Conservation (phyloP, 495 filamentous ascomycete genomes). For the Neurospora sp. region DNA sequence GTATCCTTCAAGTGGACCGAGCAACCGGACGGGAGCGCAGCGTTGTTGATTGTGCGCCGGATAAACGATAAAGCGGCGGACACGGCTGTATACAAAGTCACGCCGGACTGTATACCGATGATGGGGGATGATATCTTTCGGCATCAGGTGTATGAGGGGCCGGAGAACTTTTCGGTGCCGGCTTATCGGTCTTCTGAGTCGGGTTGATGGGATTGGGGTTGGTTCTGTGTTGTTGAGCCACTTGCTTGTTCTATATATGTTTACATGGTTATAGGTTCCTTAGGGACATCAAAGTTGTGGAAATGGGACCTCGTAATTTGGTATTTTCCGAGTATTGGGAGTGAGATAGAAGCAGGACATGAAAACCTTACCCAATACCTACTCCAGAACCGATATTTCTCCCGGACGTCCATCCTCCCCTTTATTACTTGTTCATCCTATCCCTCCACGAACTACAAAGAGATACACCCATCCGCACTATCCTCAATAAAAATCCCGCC, state of each 20-base stretch:
- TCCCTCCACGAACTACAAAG: constrained; percentile 17
- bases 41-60: constrained; percentile 6
- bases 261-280: too few relatives aligned
- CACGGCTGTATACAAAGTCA: constrained; percentile 6
- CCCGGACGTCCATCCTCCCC: too few relatives aligned
- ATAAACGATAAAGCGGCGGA: constrained; percentile 3
- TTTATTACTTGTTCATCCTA: not conserved
- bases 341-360: not conserved
- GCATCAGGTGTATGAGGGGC: constrained; percentile 23
- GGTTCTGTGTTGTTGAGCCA: not conserved
- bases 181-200: constrained; percentile 4
- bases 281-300: not conserved
- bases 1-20: constrained; percentile 16
- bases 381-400: not conserved
- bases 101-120: not conserved
- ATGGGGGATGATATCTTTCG: constrained; percentile 9
- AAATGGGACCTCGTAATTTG: not conserved
- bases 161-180: constrained; percentile 17
- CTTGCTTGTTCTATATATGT: not conserved
- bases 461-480: constrained; percentile 33
- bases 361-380: not conserved
- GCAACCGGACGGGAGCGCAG: not conserved
- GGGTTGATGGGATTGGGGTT: not conserved
- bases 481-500: constrained; percentile 48
- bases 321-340: not conserved